phyloP scores from a whole-genome alignment of 257 asterid genomes.

The Marsdenia floribunda region DNA sequence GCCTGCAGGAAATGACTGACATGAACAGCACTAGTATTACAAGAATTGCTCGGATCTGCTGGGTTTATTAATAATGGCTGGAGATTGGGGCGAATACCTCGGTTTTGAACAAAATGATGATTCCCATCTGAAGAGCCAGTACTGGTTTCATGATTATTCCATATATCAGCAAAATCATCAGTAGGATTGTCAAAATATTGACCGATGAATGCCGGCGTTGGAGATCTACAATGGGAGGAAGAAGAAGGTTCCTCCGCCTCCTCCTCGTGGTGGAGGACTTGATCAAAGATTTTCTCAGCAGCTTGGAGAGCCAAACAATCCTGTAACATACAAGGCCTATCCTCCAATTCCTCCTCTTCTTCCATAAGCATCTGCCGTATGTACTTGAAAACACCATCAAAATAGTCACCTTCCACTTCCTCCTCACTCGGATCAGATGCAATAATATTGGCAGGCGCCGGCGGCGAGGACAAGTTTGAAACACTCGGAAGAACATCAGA shows the following conservation, averaged over 20 bases:
- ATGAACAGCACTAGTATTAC: not conserved
- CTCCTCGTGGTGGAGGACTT: conserved; percentile 22
- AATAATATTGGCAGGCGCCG: not conserved
- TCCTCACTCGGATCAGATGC: not conserved
- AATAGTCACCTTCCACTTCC: conserved; percentile 48
- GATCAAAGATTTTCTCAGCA: conserved; percentile 59
- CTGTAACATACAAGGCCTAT: conserved; percentile 42
- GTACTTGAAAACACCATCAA: conserved; percentile 57
- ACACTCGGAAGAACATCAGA: not conserved
- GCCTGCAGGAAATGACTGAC: not conserved
- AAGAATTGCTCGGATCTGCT: not conserved
- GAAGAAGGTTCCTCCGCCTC: conserved; percentile 13
- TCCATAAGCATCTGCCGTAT: conserved; percentile 61
- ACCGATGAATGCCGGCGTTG: not conserved
- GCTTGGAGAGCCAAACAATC: conserved; percentile 65
- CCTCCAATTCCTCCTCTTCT: conserved; percentile 56
- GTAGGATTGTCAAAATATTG: not conserved
- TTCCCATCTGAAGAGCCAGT: not conserved
- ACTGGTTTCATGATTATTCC: not conserved
- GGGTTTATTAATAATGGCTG: not conserved
- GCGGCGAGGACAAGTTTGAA: not conserved
- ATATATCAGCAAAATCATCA: conserved; percentile 3
- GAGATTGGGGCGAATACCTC: not conserved
- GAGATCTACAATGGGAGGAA: conserved; percentile 7
- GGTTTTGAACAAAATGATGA: not conserved